Percentiles rank a stretch among this genome's conserved stretches.
Conservation (phyloP, 1,284 basidiomycete genomes). For the Malassezia cuniculi region DNA sequence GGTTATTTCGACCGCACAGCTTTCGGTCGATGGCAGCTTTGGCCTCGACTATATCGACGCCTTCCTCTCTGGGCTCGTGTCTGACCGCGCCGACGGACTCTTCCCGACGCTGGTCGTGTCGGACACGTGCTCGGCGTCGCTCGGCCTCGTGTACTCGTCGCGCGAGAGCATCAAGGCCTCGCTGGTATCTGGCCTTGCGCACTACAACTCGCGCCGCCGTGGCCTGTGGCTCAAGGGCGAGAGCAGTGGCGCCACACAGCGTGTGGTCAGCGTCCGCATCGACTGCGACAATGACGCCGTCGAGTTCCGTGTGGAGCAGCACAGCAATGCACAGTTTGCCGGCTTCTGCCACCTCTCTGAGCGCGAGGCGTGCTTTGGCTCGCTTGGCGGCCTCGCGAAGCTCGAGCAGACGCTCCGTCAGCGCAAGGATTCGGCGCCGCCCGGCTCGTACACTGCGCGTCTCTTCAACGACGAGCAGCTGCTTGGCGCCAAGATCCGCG, state of each 20-base stretch:
- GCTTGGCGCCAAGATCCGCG: conserved; percentile 84
- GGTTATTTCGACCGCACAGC: conserved; percentile 24
- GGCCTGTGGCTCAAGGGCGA: conserved; percentile 96
- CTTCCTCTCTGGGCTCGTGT: conserved; percentile 54
- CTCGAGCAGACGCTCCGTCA: conserved; percentile 69
- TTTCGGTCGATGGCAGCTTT: conserved; percentile 14
- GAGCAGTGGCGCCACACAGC: conserved; percentile 84
- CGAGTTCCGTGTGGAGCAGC: conserved; percentile 81
- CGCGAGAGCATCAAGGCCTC: conserved; percentile 70
- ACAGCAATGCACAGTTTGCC: conserved; percentile 50
- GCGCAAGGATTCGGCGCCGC: conserved; percentile 63
- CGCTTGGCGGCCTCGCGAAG: conserved; percentile 59
- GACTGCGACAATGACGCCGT: conserved; percentile 91
- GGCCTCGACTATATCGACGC: conserved; percentile 33
- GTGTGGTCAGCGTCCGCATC: conserved; percentile 64
- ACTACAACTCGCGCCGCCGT: conserved; percentile 83
- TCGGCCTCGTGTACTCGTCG: conserved; percentile 97
- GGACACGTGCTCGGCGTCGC: conserved; percentile 53
- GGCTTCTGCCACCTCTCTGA: conserved; percentile 81
- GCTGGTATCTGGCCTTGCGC: conserved; percentile 74
- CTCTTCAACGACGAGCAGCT: conserved; percentile 73
- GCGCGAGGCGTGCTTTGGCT: conserved; percentile 60
- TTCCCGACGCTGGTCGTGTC: conserved; percentile 71
- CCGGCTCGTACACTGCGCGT: conserved; percentile 80
- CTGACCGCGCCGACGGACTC: conserved; percentile 81